phyloP scores from a whole-genome alignment of 306 rosid species.

The Acacia crassicarpa region DNA sequence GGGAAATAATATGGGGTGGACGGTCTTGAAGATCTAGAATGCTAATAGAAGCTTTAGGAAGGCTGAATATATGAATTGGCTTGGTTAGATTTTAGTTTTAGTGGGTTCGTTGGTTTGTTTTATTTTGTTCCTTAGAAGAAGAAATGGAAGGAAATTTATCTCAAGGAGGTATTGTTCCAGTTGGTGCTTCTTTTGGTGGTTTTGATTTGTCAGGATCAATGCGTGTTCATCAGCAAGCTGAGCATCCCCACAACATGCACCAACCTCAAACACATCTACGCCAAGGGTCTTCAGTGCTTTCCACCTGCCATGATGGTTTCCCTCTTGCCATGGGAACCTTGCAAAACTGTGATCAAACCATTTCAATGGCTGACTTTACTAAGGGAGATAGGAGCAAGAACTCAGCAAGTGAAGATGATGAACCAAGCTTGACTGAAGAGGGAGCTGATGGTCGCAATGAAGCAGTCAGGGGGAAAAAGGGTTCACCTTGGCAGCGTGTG shows the following conservation, averaged over 20 bases:
- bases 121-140: conserved; percentile 40
- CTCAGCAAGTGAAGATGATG: conserved; percentile 80
- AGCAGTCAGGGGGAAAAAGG: conserved; percentile 60
- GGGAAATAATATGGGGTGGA: background rate
- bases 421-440: conserved; percentile 65
- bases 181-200: conserved; percentile 66
- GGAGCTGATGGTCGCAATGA: conserved; percentile 63
- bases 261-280: conserved; percentile 56
- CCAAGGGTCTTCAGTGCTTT: conserved; percentile 53
- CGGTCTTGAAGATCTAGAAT: conserved; percentile 24
- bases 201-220: conserved; percentile 62
- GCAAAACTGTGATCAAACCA: conserved; percentile 57
- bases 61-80: conserved; percentile 13
- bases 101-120: conserved; percentile 36
- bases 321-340: conserved; percentile 62
- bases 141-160: conserved; percentile 81
- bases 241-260: conserved; percentile 47
- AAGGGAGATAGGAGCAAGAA: conserved; percentile 72
- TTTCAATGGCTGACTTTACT: conserved; percentile 55
- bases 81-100: conserved; percentile 12
- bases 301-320: conserved; percentile 63
- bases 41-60: conserved; percentile 24
- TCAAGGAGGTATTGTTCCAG: conserved; percentile 71
- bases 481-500: conserved; percentile 78
- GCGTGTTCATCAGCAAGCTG: background rate